Percentiles rank a stretch among this genome's conserved stretches.
phyloP scores from a whole-genome alignment of 192 early-diverging fungal genomes.

The Entomortierella lignicola region DNA sequence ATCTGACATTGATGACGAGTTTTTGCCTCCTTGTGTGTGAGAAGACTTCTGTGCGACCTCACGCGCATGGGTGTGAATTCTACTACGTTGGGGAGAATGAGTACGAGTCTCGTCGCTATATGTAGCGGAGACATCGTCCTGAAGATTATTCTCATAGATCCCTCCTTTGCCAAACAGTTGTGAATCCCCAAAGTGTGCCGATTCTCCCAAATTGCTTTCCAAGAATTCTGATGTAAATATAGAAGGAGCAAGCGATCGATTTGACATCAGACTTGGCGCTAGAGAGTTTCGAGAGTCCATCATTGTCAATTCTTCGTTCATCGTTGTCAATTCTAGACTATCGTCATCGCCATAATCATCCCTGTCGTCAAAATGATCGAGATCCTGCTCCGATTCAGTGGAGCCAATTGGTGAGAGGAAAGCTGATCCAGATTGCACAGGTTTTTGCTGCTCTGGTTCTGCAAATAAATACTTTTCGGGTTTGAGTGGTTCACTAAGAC shows the following conservation, averaged over 20 bases:
- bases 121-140: background rate
- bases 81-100: constrained; percentile 1
- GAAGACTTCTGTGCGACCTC: background rate
- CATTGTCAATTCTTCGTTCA: background rate
- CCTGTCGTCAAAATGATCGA: constrained; percentile 19
- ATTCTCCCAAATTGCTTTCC: constrained; percentile 42
- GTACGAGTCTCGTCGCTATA: background rate
- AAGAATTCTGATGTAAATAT: constrained; percentile 42
- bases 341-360: constrained; percentile 29
- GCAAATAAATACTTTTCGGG: constrained; percentile 32
- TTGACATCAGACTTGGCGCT: constrained; percentile 24
- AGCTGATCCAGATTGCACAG: constrained; percentile 22
- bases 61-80: background rate
- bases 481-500: constrained; percentile 46
- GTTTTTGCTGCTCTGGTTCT: constrained; percentile 17
- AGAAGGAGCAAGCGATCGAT: constrained; percentile 26
- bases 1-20: background rate
- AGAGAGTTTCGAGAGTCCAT: constrained; percentile 7
- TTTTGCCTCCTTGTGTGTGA: constrained; percentile 3
- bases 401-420: constrained; percentile 37
- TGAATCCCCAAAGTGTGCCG: constrained; percentile 38
- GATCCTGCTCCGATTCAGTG: constrained; percentile 13
- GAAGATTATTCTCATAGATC: constrained; percentile 10
- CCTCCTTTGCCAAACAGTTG: constrained; percentile 44
- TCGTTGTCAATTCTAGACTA: background rate